Base-by-base conservation (phyloP, 2,329 filamentous ascomycete genomes). In the Sporothrix pseudoabietina region DNA sequence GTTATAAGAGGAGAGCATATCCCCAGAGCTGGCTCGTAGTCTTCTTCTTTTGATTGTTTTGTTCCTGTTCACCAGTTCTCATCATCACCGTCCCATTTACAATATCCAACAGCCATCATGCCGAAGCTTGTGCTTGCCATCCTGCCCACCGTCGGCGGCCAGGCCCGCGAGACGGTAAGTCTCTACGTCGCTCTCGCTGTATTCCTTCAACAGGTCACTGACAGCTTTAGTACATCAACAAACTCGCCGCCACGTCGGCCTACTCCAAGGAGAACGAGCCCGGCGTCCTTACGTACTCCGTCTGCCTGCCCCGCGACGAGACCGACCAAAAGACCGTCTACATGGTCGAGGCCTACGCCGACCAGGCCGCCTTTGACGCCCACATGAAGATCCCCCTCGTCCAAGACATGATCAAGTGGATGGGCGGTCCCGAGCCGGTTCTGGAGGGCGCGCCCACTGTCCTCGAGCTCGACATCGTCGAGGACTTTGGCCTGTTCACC, bases 251-350 rank as follows among this genome's bases (percentile, higher is more conserved):
- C 10, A 72, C 71, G 16, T 72, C 75, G 12, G 71, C 74, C 3
- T 71, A 74, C 41, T 72, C 77, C 47, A 69, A 54, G 39, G 49
- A 74, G n/a, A 74, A 73, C 59, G 77, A 79, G 72, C 75, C 75
- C 0, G 77, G 77, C 19, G 75, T 75, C 7, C 52, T 73, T 10
- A 78, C 78, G 32, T 80, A 80, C 69, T 76, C 76, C 32, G 73
- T 77, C 26, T 74, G 76, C n/a, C 26, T 79, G 4, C 78, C 78
- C 4, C 77, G 78, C 19, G 76, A 76, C 59, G 73, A 75, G 19
- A 30, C 68, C 41, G 77, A 79, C 30, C 75, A 78, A 32, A 79
- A 75, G 49, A 77, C 77, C 0, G 73, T 80, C 14, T 80, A 77
- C 69, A 75, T 76, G 9, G 39, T 79, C 12, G 78, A 80, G 69